These are phyloP conservation scores for Alternaria sp. DNA, from an alignment of 2,329 filamentous ascomycete species.

Conservation along the genomic window DNA sequence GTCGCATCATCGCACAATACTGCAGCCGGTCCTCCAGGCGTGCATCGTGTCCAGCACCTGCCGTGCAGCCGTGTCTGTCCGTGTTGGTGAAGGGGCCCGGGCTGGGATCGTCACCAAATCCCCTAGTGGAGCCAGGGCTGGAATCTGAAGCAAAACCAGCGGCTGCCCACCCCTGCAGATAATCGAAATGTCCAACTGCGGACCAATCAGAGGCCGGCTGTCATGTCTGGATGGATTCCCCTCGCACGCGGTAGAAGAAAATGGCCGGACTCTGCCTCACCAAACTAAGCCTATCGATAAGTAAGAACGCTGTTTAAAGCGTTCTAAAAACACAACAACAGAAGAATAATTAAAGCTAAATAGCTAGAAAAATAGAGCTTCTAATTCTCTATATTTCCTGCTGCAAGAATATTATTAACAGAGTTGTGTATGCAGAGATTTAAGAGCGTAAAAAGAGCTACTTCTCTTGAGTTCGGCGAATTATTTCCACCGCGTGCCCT, in stretches of 20 bases:
- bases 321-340: no score
- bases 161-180: conserved; percentile 16
- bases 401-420: no score
- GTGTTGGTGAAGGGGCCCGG: neutral
- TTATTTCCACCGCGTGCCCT: neutral
- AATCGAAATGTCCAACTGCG: conserved; percentile 20
- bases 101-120: conserved; percentile 1
- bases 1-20: neutral
- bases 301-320: no score
- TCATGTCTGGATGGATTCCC: conserved; percentile 10
- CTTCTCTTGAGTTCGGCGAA: no score
- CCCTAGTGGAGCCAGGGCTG: conserved; percentile 14
- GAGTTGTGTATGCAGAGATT: no score
- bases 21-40: neutral
- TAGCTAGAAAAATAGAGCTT: no score
- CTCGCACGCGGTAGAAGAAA: neutral
- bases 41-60: neutral
- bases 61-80: neutral
- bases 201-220: conserved; percentile 17
- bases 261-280: no score
- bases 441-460: no score
- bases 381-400: no score
- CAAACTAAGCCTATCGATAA: no score
- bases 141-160: conserved; percentile 24
- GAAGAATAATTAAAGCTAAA: no score